Percentiles rank a stretch among this genome's conserved stretches.
phyloP scores from a whole-genome alignment of 2,329 filamentous ascomycete genomes.

The Nemania sp. region DNA sequence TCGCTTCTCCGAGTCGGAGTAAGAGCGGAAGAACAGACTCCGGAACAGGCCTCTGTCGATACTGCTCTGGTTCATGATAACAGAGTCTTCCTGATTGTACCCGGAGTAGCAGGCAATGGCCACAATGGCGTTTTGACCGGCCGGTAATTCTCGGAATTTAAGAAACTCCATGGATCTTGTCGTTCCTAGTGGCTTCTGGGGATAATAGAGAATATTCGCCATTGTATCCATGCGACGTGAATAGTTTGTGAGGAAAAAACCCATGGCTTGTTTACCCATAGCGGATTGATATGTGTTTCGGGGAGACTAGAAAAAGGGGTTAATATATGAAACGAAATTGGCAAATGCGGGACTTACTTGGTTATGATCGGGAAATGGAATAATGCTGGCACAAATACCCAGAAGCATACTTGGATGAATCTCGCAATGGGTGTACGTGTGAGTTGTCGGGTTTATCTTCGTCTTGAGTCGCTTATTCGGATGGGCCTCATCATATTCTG shows the following conservation, averaged over 20 bases:
- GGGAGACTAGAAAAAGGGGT: slow-evolving; percentile 67
- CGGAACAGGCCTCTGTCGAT: slow-evolving; percentile 97
- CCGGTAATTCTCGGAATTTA: slow-evolving; percentile 95
- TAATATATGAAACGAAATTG: slow-evolving; percentile 35
- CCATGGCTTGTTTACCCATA: slow-evolving; percentile 99
- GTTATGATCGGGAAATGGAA: slow-evolving; percentile 99
- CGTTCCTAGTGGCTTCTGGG: slow-evolving; percentile 94
- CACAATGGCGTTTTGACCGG: slow-evolving; percentile 97
- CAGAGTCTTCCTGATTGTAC: slow-evolving; percentile 99
- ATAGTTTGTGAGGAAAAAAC: slow-evolving; percentile 97
- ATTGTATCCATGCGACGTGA: slow-evolving; percentile 98
- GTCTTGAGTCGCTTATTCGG: slow-evolving; percentile 87
- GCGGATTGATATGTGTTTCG: slow-evolving; percentile 99
- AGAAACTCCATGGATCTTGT: slow-evolving; percentile 98
- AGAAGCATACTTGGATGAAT: slow-evolving; percentile 99
- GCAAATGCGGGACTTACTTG: slow-evolving; percentile 57
- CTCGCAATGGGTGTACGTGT: slow-evolving; percentile 97
- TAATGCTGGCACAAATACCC: slow-evolving; percentile 97
- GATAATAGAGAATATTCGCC: slow-evolving; percentile 98
- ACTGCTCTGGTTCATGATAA: slow-evolving; percentile 99
- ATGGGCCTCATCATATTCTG: slow-evolving; percentile 60
- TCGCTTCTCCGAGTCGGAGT: slow-evolving; percentile 95
- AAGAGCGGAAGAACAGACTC: slow-evolving; percentile 96
- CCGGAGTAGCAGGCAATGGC: slow-evolving; percentile 97
- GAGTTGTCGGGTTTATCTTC: slow-evolving; percentile 81